A percentile compares a stretch with the other conserved stretches of the same genome.
Evolutionary conservation across 2,329 filamentous ascomycete genomes (phyloP).

Genomic region (Penicillium olsonii): DNA sequence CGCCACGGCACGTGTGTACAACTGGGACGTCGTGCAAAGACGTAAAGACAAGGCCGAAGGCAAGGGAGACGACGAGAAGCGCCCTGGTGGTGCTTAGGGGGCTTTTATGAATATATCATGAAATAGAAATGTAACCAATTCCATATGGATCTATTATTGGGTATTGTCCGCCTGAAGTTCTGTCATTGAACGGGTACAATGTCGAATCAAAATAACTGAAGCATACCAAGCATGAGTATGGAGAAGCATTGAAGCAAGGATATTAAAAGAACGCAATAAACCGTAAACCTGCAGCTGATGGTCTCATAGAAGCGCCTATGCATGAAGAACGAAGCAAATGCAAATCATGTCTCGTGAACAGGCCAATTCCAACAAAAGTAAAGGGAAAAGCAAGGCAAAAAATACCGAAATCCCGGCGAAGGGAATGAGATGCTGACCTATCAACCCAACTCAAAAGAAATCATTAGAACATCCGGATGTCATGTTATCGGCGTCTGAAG

Average conservation of each 20-base stretch:
- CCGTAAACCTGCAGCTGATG: not conserved
- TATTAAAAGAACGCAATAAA: constrained; percentile 3
- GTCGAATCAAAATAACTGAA: not conserved
- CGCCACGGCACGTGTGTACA: constrained; percentile 94
- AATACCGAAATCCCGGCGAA: not conserved
- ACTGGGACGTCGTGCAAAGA: constrained; percentile 97
- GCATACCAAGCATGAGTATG: not conserved
- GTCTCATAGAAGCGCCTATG: not conserved
- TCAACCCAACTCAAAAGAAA: not conserved
- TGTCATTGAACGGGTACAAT: not conserved
- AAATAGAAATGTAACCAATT: constrained; percentile 9
- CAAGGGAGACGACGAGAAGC: constrained; percentile 47
- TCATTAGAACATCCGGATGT: constrained; percentile 16
- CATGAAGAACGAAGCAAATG: constrained; percentile 4
- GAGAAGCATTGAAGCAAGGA: not conserved
- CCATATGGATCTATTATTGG: constrained; percentile 6
- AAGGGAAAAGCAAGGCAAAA: not conserved
- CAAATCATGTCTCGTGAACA: constrained; percentile 9
- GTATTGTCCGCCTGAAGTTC: not conserved
- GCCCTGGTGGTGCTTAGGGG: constrained; percentile 6
- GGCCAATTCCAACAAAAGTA: too few species aligned
- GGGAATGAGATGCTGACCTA: not conserved
- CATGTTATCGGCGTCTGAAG: constrained; percentile 27
- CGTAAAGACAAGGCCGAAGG: constrained; percentile 76
- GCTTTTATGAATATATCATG: constrained; percentile 1